Evolutionary conservation across 495 filamentous ascomycete genomes (phyloP), one percentile per base, ranked within the genome.

Genomic region (Penicillium lividum): DNA sequence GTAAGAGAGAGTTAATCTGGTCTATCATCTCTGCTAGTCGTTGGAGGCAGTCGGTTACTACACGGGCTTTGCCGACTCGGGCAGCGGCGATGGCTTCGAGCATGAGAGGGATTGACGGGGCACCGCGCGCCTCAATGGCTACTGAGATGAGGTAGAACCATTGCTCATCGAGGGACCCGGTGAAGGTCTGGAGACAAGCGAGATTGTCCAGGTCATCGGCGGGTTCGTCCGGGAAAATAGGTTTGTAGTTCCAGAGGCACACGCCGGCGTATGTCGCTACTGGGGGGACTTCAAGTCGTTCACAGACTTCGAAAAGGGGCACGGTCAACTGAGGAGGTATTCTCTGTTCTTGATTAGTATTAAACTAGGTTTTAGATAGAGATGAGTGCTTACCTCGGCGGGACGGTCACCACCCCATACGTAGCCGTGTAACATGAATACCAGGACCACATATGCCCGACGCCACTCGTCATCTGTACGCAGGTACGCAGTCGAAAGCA

Each of bases 91-190:
- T 94, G 7, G 94, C 95, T 34, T 85, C 79, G 27, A 98, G 80
- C 89, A 97, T 95, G 28, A 95, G 73, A 0, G 92, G 87, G 36
- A 98, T 85, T 44, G 91, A 88, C n/a, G 93, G 91, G 0, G 84
- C 94, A 28, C 91, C 93, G 31, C 92, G 85, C 46, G 94, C 93
- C 75, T 98, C 94, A 62, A 98, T 97, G 60, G 93, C 94, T 13
- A 97, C 89, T 0, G 93, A 97, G 44, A 97, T 83, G 8, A 98
- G 79, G 68, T 96, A 97, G 69, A 99, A 99, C 94, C 94, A 98
- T 62, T 95, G 94, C 69, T 99, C 94, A 69, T 99, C 94, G 15
- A 95, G 75, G 5, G 91, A 91, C 34, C 95, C 94, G n/a, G 95
- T 98, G 70, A 97, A 93, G 16, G 94, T 96, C 55, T 85, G 82